These are phyloP conservation scores for Narthecium ossifragum DNA, from an alignment of 106 monocot species.

Conservation along the genomic window DNA sequence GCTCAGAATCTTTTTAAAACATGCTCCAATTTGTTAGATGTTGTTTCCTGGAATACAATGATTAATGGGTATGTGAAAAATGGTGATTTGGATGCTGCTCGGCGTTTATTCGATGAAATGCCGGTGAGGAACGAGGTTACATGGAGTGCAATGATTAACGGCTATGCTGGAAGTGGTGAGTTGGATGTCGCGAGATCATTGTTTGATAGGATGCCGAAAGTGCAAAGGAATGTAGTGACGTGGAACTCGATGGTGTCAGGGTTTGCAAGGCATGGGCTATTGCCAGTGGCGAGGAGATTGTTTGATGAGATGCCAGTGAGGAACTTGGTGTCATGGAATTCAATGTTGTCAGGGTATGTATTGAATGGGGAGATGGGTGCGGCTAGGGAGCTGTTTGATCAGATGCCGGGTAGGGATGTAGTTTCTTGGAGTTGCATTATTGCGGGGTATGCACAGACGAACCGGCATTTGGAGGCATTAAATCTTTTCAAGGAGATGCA, in stretches of 20 bases:
- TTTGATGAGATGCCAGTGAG: conserved; percentile 64
- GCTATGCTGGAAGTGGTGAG: conserved; percentile 38
- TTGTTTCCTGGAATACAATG: conserved; percentile 70
- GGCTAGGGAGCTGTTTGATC: conserved; percentile 58
- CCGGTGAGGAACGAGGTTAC: conserved; percentile 57
- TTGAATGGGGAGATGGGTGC: conserved; percentile 34
- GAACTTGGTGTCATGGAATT: conserved; percentile 78
- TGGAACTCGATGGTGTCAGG: conserved; percentile 70
- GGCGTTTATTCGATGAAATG: conserved; percentile 64
- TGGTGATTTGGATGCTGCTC: conserved; percentile 28
- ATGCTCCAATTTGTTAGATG: conserved; percentile 22
- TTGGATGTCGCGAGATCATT: conserved; percentile 38
- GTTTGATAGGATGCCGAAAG: conserved; percentile 52
- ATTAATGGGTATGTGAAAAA: conserved; percentile 56
- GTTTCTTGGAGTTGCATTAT: conserved; percentile 87
- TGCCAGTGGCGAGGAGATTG: conserved; percentile 41
- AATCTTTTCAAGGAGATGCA: conserved; percentile 58
- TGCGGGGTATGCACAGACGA: conserved; percentile 45
- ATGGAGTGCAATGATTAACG: conserved; percentile 56
- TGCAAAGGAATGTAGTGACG: conserved; percentile 33
- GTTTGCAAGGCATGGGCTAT: conserved; percentile 35
- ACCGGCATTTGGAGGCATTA: conserved; percentile 33
- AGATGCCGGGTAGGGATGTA: conserved; percentile 68
- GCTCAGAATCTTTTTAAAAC: conserved; percentile 40
- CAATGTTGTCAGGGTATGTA: conserved; percentile 57